These are phyloP conservation scores for Cucumis sativus DNA, from an alignment of 306 rosid genomes.

Conservation along the genomic window DNA sequence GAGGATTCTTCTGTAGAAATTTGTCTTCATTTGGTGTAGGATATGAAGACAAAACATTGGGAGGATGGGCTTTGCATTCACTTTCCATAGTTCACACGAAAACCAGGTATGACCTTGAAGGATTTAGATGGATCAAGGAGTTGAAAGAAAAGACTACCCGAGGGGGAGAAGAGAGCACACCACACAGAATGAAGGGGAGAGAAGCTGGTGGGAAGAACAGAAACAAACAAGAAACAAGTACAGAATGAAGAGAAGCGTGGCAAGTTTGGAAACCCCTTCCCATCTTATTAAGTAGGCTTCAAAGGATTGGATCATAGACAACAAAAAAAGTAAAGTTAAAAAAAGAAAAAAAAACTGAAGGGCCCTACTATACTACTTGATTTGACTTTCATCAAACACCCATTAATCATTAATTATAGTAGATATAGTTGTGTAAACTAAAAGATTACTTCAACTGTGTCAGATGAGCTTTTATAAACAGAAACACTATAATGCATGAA, in stretches of 20 bases:
- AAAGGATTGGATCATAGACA: background rate
- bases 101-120: background rate
- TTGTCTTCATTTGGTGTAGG: background rate
- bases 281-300: constrained; percentile 12
- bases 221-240: constrained; percentile 5
- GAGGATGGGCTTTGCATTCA: background rate
- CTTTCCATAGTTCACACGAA: background rate
- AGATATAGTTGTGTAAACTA: background rate
- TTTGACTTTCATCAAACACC: constrained; percentile 1
- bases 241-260: constrained; percentile 6
- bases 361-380: constrained; percentile 8
- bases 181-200: background rate
- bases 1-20: background rate
- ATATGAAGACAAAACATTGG: background rate
- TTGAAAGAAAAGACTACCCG: background rate
- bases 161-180: background rate
- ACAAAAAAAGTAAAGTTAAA: no score
- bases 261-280: background rate
- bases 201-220: background rate
- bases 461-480: constrained; percentile 2
- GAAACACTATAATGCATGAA: background rate
- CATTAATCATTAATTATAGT: background rate
- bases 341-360: background rate
- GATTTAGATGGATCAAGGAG: background rate
- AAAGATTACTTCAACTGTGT: background rate